Evolutionary conservation across 2,329 filamentous ascomycete species (phyloP).

Genomic region (Trichoderma koningii): DNA sequence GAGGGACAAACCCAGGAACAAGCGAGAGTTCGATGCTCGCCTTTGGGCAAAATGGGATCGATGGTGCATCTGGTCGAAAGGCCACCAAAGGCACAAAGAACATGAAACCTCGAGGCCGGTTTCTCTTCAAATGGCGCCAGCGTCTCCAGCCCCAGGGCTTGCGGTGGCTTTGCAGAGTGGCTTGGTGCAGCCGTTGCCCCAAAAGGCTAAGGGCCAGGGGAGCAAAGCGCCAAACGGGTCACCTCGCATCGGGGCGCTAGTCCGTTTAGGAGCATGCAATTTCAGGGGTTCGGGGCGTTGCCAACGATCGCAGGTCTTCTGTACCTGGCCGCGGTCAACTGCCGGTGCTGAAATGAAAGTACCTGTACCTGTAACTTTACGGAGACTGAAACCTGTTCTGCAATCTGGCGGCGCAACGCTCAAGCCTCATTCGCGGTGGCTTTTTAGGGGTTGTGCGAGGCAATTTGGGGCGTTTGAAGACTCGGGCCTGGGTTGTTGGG

Average conservation of each 20-base stretch:
- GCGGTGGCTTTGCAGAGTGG: slow-evolving; percentile 15
- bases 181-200: background rate
- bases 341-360: background rate
- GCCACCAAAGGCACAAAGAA: background rate
- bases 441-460: background rate
- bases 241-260: background rate
- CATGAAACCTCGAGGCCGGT: background rate
- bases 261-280: slow-evolving; percentile 4
- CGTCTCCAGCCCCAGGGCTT: background rate
- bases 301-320: background rate
- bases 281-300: slow-evolving; percentile 15
- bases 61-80: slow-evolving; percentile 14
- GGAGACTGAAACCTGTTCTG: background rate
- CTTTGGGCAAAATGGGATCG: slow-evolving; percentile 8
- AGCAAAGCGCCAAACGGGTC: no score
- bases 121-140: slow-evolving; percentile 4
- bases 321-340: background rate
- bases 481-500: background rate
- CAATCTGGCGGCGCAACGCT: background rate
- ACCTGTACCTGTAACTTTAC: background rate
- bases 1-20: slow-evolving; percentile 5
- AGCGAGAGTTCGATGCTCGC: slow-evolving; percentile 1
- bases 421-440: background rate
- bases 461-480: background rate
- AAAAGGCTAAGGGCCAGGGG: background rate